These are phyloP conservation scores for Brettanomyces nanus DNA, from an alignment of 805 yeast species.

Conservation along the genomic window DNA sequence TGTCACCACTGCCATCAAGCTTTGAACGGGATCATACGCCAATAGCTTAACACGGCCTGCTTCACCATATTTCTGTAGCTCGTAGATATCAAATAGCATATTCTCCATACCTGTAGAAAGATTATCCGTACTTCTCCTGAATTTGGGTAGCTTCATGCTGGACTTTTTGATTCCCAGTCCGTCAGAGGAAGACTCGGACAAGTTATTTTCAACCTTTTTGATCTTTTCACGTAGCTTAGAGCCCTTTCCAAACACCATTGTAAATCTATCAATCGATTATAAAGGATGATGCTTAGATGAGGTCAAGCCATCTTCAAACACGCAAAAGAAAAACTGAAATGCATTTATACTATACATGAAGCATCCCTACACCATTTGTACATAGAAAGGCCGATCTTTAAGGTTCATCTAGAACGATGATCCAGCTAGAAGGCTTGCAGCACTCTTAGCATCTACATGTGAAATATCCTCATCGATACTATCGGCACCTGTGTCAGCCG, in stretches of 20 bases:
- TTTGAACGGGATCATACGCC: slow-evolving; percentile 85
- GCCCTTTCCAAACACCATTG: slow-evolving; percentile 1
- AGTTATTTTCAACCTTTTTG: not conserved
- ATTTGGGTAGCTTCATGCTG: slow-evolving; percentile 6
- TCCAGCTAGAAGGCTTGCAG: slow-evolving; percentile 73
- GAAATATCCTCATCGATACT: slow-evolving; percentile 9
- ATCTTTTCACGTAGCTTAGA: not conserved
- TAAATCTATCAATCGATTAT: no score
- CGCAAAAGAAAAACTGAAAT: not conserved
- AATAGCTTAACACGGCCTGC: slow-evolving; percentile 56
- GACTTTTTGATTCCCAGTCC: not conserved
- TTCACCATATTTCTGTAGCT: slow-evolving; percentile 42
- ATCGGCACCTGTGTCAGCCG: not conserved
- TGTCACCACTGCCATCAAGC: slow-evolving; percentile 76
- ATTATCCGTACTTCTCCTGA: slow-evolving; percentile 12
- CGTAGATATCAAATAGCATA: slow-evolving; percentile 22
- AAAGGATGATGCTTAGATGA: no score
- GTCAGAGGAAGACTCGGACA: slow-evolving; percentile 6
- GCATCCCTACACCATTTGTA: no score
- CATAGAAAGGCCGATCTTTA: no score
- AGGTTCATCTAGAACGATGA: slow-evolving; percentile 52
- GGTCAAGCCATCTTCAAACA: no score
- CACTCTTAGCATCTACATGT: slow-evolving; percentile 69
- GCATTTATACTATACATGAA: not conserved
- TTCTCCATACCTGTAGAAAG: slow-evolving; percentile 26